phyloP scores from a whole-genome alignment of 2,329 filamentous ascomycete species.

The Simplicillium aogashimaense region DNA sequence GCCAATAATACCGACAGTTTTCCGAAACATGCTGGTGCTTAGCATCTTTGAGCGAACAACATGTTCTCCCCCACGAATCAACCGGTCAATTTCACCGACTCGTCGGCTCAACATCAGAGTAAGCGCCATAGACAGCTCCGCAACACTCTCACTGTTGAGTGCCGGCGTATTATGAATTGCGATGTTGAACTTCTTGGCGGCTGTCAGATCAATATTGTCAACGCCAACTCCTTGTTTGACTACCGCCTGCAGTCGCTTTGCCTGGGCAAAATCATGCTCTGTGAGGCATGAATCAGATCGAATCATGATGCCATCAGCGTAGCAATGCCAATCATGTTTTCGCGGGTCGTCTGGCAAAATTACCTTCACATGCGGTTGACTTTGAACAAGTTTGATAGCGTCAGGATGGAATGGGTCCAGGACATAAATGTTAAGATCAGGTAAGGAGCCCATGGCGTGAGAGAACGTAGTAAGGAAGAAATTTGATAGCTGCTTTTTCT shows the following conservation, averaged over 20 bases:
- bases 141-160: constrained; percentile 27
- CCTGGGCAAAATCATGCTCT: constrained; percentile 22
- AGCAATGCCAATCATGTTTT: constrained; percentile 22
- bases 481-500: no score
- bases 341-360: constrained; percentile 21
- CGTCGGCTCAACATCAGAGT: constrained; percentile 19
- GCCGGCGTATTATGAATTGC: constrained; percentile 33
- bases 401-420: constrained; percentile 23
- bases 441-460: not conserved
- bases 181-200: constrained; percentile 23
- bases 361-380: constrained; percentile 21
- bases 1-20: constrained; percentile 21
- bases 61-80: constrained; percentile 12
- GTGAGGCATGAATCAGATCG: constrained; percentile 20
- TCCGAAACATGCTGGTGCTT: constrained; percentile 19
- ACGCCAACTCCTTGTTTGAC: constrained; percentile 34
- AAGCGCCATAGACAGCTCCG: constrained; percentile 23
- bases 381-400: constrained; percentile 20
- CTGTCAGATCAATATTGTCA: constrained; percentile 28
- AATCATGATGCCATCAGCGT: constrained; percentile 25
- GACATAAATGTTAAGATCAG: constrained; percentile 19
- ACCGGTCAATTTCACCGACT: constrained; percentile 16
- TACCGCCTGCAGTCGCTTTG: constrained; percentile 25
- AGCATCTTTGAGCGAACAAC: constrained; percentile 25
- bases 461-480: no score